These are phyloP conservation scores for Backusella psychrophila DNA, from an alignment of 192 early-diverging fungal species.

Conservation along the genomic window DNA sequence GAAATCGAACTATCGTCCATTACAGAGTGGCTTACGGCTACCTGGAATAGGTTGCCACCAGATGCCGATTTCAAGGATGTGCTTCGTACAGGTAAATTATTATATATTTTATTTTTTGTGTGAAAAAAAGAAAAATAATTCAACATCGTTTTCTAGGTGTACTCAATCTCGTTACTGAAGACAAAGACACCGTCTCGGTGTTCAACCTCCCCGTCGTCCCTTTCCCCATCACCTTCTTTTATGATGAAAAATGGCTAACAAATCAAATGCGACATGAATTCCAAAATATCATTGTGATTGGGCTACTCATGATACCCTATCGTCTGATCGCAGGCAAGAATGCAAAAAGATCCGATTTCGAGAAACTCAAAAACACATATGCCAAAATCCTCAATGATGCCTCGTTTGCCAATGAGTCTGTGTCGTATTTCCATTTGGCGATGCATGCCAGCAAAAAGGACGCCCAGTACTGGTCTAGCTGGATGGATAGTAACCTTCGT, in stretches of 20 bases:
- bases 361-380: slow-evolving; percentile 39
- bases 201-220: neutral
- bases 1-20: slow-evolving; percentile 27
- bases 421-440: slow-evolving; percentile 15
- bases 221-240: slow-evolving; percentile 29
- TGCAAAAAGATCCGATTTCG: slow-evolving; percentile 37
- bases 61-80: slow-evolving; percentile 19
- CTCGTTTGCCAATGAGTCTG: neutral
- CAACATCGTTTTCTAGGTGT: neutral
- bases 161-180: slow-evolving; percentile 9
- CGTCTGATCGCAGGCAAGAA: slow-evolving; percentile 37
- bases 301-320: slow-evolving; percentile 38
- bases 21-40: slow-evolving; percentile 30
- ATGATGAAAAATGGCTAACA: slow-evolving; percentile 39
- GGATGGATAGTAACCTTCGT: slow-evolving; percentile 21
- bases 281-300: slow-evolving; percentile 40
- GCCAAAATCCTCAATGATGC: slow-evolving; percentile 39
- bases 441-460: slow-evolving; percentile 9
- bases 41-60: slow-evolving; percentile 32
- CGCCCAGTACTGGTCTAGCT: slow-evolving; percentile 12
- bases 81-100: slow-evolving; percentile 5
- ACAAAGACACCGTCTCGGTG: neutral
- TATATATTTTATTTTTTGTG: neutral
- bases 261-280: slow-evolving; percentile 42
- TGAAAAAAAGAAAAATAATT: neutral